A percentile compares a stretch with the other conserved stretches of the same genome.
Conservation (phyloP, 1,284 basidiomycete species). For the Moniliella sp. region DNA sequence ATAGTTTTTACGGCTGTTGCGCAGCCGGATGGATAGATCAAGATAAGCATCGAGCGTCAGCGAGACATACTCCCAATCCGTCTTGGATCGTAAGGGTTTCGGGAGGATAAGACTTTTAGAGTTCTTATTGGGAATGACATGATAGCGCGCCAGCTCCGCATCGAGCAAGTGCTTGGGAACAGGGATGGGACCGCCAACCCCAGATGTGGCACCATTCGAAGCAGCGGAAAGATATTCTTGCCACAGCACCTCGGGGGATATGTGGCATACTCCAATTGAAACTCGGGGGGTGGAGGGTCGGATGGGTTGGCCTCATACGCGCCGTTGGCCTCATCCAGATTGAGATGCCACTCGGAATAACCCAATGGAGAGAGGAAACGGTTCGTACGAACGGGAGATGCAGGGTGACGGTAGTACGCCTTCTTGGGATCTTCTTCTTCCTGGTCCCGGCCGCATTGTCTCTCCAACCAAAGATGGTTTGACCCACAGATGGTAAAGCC, state of each 20-base stretch:
- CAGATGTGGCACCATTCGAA: neutral
- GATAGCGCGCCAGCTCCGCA: slow-evolving; percentile 34
- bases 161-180: slow-evolving; percentile 50
- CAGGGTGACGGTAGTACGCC: slow-evolving; percentile 40
- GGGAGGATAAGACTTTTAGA: slow-evolving; percentile 5
- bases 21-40: too few species aligned
- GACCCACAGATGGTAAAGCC: slow-evolving; percentile 3
- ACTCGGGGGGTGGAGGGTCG: slow-evolving; percentile 4
- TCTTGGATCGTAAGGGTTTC: slow-evolving; percentile 40
- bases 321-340: slow-evolving; percentile 43
- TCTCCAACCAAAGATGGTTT: neutral
- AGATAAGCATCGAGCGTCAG: slow-evolving; percentile 55
- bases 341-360: slow-evolving; percentile 60
- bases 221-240: slow-evolving; percentile 6
- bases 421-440: slow-evolving; percentile 42
- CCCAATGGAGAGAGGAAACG: slow-evolving; percentile 51
- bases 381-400: slow-evolving; percentile 52
- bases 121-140: slow-evolving; percentile 1
- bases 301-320: slow-evolving; percentile 21
- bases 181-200: slow-evolving; percentile 5
- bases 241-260: slow-evolving; percentile 21
- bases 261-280: slow-evolving; percentile 24
- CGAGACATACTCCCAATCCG: slow-evolving; percentile 52
- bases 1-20: too few species aligned
- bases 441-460: neutral